Evolutionary conservation across 2,329 filamentous ascomycete species (phyloP), one percentile per base, ranked within the genome.

Genomic region (Arthrobotrys iridis): DNA sequence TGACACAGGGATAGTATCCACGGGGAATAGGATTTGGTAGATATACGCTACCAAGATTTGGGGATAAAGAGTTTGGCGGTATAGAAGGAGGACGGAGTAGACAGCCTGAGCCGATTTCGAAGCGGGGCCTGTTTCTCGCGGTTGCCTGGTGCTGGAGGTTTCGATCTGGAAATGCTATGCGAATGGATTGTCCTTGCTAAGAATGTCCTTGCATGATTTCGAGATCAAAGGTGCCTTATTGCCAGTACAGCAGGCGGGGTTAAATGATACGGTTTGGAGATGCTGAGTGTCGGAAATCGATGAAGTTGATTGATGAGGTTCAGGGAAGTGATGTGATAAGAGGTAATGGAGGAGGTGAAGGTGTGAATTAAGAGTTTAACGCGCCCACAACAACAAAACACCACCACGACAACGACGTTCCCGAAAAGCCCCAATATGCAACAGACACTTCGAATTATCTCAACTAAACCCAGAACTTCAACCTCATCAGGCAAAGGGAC

Each of bases 331-430:
- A 30, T 24, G 22, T 37, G 30, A 30, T 55, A 10, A 55, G 50
- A 55, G 30, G 50, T 55, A 2, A 15, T 37, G 22, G 13, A 35
- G 30, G 45, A 28, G 6, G 60, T 30, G 30, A 37, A 41, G 33
- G 33, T 24, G 22, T 24, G n/a, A 7, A 22, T 40, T 11, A 22
- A 45, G 50, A 26, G 52, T 41, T 50, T 52, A 48, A 68, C 64
- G 64, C 64, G 64, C 64, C 52, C 52, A 28, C 33, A 52, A 68
- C 64, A 68, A 59, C 64, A 68, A 60, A 68, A 68, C 52, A 68
- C 52, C 52, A 60, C 52, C 26, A 46, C 64, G 50, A 35, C 52
- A 68, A 68, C 50, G 41, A 35, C 40, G 24, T n/a, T 22, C 22
- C 15, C 30, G 28, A 28, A 55, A 55, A 55, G 22, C 30, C 50